Evolutionary conservation across 371 early-diverging fungal genomes (phyloP).

Genomic region (Mucor circinelloides): DNA sequence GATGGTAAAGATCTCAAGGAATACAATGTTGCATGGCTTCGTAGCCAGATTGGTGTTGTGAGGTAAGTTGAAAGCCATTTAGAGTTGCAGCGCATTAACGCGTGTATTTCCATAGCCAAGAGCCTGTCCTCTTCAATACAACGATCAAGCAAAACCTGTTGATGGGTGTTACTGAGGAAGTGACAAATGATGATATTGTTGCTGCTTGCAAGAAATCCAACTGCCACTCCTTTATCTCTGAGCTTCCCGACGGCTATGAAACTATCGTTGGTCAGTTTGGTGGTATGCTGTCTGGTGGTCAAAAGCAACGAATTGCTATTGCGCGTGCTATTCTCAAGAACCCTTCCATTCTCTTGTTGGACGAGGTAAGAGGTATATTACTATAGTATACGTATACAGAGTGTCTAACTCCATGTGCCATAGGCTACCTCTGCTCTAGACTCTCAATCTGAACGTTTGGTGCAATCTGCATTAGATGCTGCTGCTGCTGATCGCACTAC

Average conservation of each 20-base stretch:
- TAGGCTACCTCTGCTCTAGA: slow-evolving; percentile 80
- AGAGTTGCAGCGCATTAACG: no score
- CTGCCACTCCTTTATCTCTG: slow-evolving; percentile 77
- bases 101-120: slow-evolving; percentile 59
- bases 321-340: slow-evolving; percentile 54
- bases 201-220: slow-evolving; percentile 66
- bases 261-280: slow-evolving; percentile 74
- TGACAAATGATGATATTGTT: slow-evolving; percentile 62
- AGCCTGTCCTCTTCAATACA: slow-evolving; percentile 87
- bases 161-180: slow-evolving; percentile 56
- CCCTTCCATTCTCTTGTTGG: slow-evolving; percentile 47
- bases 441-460: slow-evolving; percentile 79
- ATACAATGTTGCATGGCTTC: slow-evolving; percentile 72
- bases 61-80: not conserved
- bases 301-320: slow-evolving; percentile 56
- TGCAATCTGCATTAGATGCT: slow-evolving; percentile 79
- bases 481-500: slow-evolving; percentile 84
- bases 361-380: slow-evolving; percentile 38
- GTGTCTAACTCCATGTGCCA: not conserved
- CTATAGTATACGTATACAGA: not conserved
- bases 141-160: slow-evolving; percentile 81
- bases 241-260: slow-evolving; percentile 77
- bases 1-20: slow-evolving; percentile 74
- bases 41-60: slow-evolving; percentile 83
- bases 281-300: slow-evolving; percentile 81